These are phyloP conservation scores for Hyaloperonospora arabidopsidis DNA, from an alignment of 352 stramenopile species.

Conservation along the genomic window DNA sequence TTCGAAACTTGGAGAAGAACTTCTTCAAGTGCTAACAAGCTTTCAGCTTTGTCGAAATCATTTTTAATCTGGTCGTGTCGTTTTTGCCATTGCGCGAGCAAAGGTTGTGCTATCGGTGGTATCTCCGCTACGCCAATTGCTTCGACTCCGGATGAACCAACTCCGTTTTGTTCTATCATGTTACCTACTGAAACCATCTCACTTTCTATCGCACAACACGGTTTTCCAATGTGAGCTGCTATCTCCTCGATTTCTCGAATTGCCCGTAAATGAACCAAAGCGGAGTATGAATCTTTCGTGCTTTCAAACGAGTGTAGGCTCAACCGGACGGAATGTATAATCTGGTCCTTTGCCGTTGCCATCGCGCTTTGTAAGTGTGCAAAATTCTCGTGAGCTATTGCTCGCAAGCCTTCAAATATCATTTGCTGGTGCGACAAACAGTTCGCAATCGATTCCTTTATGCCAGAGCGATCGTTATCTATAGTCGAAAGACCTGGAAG, in stretches of 20 bases:
- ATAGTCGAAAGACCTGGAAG: conserved; percentile 20
- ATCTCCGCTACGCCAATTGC: not conserved
- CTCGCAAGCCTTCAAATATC: conserved; percentile 47
- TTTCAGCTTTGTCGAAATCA: conserved; percentile 53
- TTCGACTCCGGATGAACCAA: conserved; percentile 6
- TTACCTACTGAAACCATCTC: not conserved
- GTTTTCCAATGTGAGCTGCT: conserved; percentile 13
- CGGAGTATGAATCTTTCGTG: conserved; percentile 49
- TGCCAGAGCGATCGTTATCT: not conserved
- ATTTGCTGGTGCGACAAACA: conserved; percentile 47
- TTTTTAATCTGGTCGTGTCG: conserved; percentile 34
- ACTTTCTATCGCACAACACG: not conserved
- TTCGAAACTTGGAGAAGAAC: conserved; percentile 41
- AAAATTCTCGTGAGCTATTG: conserved; percentile 50
- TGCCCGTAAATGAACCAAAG: conserved; percentile 46
- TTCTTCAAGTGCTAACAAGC: conserved; percentile 55
- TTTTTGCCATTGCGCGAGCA: conserved; percentile 42
- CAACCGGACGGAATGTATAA: conserved; percentile 45
- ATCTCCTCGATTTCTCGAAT: conserved; percentile 61
- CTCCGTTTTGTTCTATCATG: conserved; percentile 12
- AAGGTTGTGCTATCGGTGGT: conserved; percentile 11
- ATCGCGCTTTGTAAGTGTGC: conserved; percentile 30
- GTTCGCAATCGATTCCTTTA: not conserved
- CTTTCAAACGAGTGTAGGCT: conserved; percentile 65
- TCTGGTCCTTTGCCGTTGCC: conserved; percentile 35